Evolutionary conservation across 768 basidiomycete species (phyloP), one percentile per base, ranked within the genome.

Genomic region (Suillus placidus): DNA sequence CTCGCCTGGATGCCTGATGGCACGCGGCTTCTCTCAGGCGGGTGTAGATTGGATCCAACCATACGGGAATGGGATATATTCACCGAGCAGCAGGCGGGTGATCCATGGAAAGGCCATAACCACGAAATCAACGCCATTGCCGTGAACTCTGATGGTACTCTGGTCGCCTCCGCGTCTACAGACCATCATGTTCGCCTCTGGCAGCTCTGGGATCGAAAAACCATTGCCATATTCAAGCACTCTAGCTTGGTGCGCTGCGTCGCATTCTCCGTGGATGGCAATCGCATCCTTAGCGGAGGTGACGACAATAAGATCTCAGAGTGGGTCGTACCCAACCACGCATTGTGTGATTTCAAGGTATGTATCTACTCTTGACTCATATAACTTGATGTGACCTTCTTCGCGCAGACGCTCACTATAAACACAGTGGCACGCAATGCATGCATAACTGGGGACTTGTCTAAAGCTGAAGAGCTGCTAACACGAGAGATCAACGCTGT

Each of bases 161-260:
- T 51, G 3, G 26, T 51, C 26, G 26, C 49, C 7, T 51, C 52
- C 52, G 52, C 52, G 52, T 54, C 52, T 20, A 54, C 32, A 34
- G 52, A 54, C 10, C 18, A 54, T 6, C 10, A 54, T 34, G 18
- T 54, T 20, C 52, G 32, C 52, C 52, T 54, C 32, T 54, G 52
- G 52, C 52, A 20, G 10, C 52, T 34, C 32, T 54, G 52, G 52
- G 52, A 54, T 54, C 52, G 52, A 54, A 54, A 54, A 54, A 54
- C 52, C 18, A 54, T 54, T 5, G 52, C 18, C 5, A 20, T 54
- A 34, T 54, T 54, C 18, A 32, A 10, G 16, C 52, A 54, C 52
- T 34, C 52, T 34, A 54, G 52, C 52, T 34, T 10, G 32, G 52
- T 54, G 10, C 32, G 32, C 14, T 13, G 54, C 9, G 18, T 55